Evolutionary conservation across 2,329 filamentous ascomycete genomes (phyloP), one percentile per base, ranked within the genome.

Genomic region (Monilinia polystroma): DNA sequence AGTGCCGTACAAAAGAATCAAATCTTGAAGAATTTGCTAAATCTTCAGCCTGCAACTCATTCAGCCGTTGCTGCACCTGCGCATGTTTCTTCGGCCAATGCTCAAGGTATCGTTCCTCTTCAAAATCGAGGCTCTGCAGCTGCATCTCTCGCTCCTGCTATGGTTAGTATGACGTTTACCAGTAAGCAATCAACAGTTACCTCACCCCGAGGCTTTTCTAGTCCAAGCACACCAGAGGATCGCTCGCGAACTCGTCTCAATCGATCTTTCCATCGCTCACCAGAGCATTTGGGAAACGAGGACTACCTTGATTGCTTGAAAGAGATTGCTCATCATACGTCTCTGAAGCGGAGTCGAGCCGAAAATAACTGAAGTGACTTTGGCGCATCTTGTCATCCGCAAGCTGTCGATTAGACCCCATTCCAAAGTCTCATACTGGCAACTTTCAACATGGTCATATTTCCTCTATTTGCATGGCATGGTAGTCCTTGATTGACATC

Each of bases 11-110:
- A 74, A 58, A 72, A 75, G 57, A 73, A 68, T n/a, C 64, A 72
- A 43, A 74, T 75, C 66, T 68, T 77, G 59, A 75, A 76, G 49
- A 74, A 72, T 53, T 75, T 77, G 70, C 68, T 77, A n/a, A 74
- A 73, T 41, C 68, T 67, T 55, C 58, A 68, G 35, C 70, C 70
- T 56, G 54, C 68, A 47, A 49, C 54, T 20, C 68, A 57, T 45
- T 38, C 66, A 56, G 47, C 72, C 10, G 71, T 74, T 66, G 68
- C 74, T 26, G 72, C 73, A 20, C 68, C 72, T 45, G 71, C 71
- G 45, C 68, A 71, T 16, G 62, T 77, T 45, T 75, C 75, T 38
- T 73, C 75, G 38, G 70, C 73, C 47, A 76, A 70, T 60, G 75
- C 74, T 63, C 73, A 74, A 63, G 76, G 76, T 32, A 75, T 72